Conservation (phyloP, 2,329 filamentous ascomycete genomes). For the Fusarium praegraminearum region DNA sequence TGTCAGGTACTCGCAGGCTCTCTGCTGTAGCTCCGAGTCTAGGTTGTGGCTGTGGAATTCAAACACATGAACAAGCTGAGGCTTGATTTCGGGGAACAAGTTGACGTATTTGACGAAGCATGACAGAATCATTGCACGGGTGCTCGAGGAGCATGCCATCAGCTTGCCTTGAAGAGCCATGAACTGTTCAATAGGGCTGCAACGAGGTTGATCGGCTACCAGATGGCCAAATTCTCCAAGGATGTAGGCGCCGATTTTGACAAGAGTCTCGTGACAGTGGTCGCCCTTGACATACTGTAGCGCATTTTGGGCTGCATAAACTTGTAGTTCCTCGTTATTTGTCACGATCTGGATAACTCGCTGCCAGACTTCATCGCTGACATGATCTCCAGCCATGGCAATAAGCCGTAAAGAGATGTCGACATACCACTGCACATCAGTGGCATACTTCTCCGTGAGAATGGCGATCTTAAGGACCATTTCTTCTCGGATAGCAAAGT, state of each 20-base stretch:
- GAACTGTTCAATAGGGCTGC: conserved; percentile 97
- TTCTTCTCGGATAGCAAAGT: conserved; percentile 97
- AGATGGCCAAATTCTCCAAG: conserved; percentile 97
- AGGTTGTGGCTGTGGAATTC: conserved; percentile 92
- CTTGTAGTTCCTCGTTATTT: conserved; percentile 97
- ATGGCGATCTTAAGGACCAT: conserved; percentile 99
- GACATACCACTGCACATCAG: conserved; percentile 99
- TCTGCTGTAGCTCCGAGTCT: conserved; percentile 94
- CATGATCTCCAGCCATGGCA: conserved; percentile 96
- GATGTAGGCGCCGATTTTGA: conserved; percentile 97
- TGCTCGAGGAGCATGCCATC: conserved; percentile 86
- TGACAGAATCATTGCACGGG: conserved; percentile 92
- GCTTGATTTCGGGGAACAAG: conserved; percentile 97
- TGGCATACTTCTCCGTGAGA: conserved; percentile 97
- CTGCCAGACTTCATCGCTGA: conserved; percentile 99
- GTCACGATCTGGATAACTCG: conserved; percentile 98
- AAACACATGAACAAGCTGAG: conserved; percentile 91
- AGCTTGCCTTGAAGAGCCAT: conserved; percentile 92
- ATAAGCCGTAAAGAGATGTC: conserved; percentile 95
- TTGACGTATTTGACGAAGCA: conserved; percentile 99
- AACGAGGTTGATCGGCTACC: conserved; percentile 90
- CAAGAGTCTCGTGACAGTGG: conserved; percentile 94
- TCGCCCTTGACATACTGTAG: conserved; percentile 92
- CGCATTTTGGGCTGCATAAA: conserved; percentile 94
- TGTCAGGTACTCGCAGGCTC: conserved; percentile 93